Percentiles rank a stretch among this genome's conserved stretches.
Conservation (phyloP, 306 rosid genomes). For the Sesbania bispinosa region DNA sequence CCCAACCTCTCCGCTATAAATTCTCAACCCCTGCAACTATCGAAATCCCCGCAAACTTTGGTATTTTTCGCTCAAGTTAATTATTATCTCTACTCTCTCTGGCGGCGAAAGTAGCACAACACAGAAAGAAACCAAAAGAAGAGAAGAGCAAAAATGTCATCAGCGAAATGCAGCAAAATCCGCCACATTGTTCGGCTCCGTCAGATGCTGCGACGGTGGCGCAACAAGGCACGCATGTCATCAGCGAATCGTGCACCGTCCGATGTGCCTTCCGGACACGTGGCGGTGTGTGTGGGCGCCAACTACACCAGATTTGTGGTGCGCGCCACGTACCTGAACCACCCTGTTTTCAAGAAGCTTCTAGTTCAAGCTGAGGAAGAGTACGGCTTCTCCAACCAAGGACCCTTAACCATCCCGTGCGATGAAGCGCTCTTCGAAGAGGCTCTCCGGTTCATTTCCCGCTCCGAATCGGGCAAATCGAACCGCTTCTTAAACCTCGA, state of each 20-base stretch:
- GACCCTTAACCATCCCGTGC: slow-evolving; percentile 83
- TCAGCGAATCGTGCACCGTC: slow-evolving; percentile 63
- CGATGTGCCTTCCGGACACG: slow-evolving; percentile 90
- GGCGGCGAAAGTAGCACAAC: not conserved
- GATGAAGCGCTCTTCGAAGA: slow-evolving; percentile 73
- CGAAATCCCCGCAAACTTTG: slow-evolving; percentile 18
- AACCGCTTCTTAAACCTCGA: slow-evolving; percentile 47
- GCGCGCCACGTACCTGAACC: slow-evolving; percentile 81
- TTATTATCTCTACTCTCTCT: not conserved
- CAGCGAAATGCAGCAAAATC: slow-evolving; percentile 74
- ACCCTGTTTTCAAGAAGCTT: slow-evolving; percentile 81
- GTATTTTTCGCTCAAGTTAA: not conserved
- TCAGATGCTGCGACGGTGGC: slow-evolving; percentile 87
- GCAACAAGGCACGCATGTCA: slow-evolving; percentile 74
- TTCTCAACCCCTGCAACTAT: not conserved
- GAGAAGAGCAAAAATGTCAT: slow-evolving; percentile 32
- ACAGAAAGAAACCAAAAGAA: not conserved
- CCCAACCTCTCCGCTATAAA: slow-evolving; percentile 24
- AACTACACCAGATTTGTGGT: slow-evolving; percentile 60
- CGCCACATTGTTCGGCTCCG: slow-evolving; percentile 89
- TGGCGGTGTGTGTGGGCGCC: slow-evolving; percentile 79
- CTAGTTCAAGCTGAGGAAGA: slow-evolving; percentile 74
- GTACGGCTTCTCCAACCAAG: slow-evolving; percentile 66
- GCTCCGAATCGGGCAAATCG: slow-evolving; percentile 44
- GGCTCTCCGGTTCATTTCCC: slow-evolving; percentile 54